Evolutionary conservation across 2,329 filamentous ascomycete genomes (phyloP), one percentile per base, ranked within the genome.

Genomic region (Venturiaceae sp.): DNA sequence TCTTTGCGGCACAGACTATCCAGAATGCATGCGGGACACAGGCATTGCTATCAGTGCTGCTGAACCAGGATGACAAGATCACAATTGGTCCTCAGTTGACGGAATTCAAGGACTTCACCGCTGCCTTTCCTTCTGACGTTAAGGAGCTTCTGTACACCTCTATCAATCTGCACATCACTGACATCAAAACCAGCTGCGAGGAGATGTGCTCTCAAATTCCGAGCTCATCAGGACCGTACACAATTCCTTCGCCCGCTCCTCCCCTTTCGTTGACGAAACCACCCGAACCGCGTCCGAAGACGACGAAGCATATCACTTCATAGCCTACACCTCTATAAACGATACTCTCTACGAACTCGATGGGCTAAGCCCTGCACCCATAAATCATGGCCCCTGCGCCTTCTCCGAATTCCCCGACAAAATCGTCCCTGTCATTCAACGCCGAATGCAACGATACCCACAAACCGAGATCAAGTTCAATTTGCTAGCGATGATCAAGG

Each of bases 11-110:
- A 32, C 94, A 99, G 77, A 97, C 92, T 3, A 99, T 99, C 71
- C 92, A 97, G 74, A 99, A 99, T 74, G 94, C 94, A 7, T 99
- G 94, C 75, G 94, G 92, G 47, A 99, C 94, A 16, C 94, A 99
- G 73, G 94, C 94, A 3, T 83, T 99, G 52, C 83, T 99, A 41
- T 94, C 88, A 57, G 89, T 97, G 58, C 81, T 97, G 33, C 78
- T 99, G 64, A 99, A 99, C 77, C 88, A 95, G 72, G 81, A 82
- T 52, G 79, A 71, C 41, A 76, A 81, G 46, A 80, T 96, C 54
- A 81, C 91, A 34, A 84, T 96, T 62, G 92, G 92, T 57, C 69
- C 77, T 3, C 79, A 83, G 63, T 78, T 96, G 63, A 75, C 76
- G 62, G 85, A 89, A 61, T 96, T 96, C 77, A 89, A 89, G 71